These are phyloP conservation scores for Tetrapisispora nanseiensis DNA, from an alignment of 805 yeast species.

Conservation along the genomic window DNA sequence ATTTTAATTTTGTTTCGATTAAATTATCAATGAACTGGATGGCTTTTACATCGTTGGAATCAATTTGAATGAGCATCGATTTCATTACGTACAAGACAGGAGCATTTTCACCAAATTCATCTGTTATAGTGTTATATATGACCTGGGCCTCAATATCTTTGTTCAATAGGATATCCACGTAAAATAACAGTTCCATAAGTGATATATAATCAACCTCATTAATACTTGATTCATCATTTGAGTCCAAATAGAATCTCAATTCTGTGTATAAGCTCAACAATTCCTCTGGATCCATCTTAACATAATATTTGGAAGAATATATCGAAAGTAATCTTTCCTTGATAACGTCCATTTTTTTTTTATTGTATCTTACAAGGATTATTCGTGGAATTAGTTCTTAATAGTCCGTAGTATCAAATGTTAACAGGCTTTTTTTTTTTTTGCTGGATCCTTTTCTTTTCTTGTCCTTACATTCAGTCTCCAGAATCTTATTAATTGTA, in stretches of 20 bases:
- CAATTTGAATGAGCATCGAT: slow-evolving; percentile 20
- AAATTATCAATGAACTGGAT: slow-evolving; percentile 44
- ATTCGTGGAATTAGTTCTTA: neutral
- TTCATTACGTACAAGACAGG: slow-evolving; percentile 26
- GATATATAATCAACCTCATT: slow-evolving; percentile 38
- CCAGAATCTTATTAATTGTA: too few relatives aligned
- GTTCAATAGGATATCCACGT: slow-evolving; percentile 48
- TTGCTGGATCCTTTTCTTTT: too few relatives aligned
- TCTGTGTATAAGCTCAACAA: slow-evolving; percentile 30
- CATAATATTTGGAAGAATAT: slow-evolving; percentile 42
- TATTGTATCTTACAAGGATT: neutral
- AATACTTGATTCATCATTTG: slow-evolving; percentile 15
- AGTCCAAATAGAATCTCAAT: slow-evolving; percentile 24
- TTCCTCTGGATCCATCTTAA: slow-evolving; percentile 39
- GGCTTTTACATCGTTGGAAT: slow-evolving; percentile 20
- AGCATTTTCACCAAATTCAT: slow-evolving; percentile 48
- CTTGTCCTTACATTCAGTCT: too few relatives aligned
- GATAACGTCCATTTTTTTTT: slow-evolving; percentile 5
- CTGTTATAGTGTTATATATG: slow-evolving; percentile 53
- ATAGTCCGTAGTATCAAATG: neutral
- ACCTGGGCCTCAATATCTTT: slow-evolving; percentile 65
- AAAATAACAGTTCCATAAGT: slow-evolving; percentile 63
- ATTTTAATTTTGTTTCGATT: slow-evolving; percentile 40
- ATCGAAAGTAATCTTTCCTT: slow-evolving; percentile 43
- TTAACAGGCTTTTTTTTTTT: too few relatives aligned